phyloP scores from a whole-genome alignment of 805 yeast species.

The Myxozyma melibiosi region DNA sequence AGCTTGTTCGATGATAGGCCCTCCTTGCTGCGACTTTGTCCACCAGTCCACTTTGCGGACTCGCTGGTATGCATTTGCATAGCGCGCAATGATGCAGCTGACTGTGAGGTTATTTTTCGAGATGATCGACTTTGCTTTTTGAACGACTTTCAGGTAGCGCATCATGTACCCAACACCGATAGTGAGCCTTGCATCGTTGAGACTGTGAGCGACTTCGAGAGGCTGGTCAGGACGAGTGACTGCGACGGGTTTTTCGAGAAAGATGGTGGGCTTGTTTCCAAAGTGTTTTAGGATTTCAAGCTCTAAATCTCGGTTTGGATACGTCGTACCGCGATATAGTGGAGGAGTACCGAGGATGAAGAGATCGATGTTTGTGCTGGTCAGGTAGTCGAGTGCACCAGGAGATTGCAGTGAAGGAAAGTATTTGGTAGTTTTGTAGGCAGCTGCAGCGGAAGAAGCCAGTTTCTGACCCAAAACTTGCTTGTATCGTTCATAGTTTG shows the following conservation, averaged over 20 bases:
- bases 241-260: constrained; percentile 34
- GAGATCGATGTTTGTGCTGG: constrained; percentile 9
- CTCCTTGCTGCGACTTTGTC: constrained; percentile 33
- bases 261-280: constrained; percentile 22
- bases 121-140: constrained; percentile 29
- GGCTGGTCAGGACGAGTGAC: constrained; percentile 32
- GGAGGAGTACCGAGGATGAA: constrained; percentile 33
- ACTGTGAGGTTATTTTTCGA: constrained; percentile 29
- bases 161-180: constrained; percentile 35
- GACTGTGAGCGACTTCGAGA: constrained; percentile 21
- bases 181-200: constrained; percentile 9
- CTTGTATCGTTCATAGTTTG: constrained; percentile 19
- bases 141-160: constrained; percentile 34
- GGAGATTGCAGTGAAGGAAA: constrained; percentile 6
- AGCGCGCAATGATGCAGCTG: constrained; percentile 26
- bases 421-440: constrained; percentile 16
- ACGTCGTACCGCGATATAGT: constrained; percentile 30
- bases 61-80: constrained; percentile 28
- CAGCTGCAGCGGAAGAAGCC: constrained; percentile 1
- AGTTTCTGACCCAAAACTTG: constrained; percentile 22
- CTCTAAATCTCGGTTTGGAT: constrained; percentile 27
- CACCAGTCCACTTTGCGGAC: constrained; percentile 31
- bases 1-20: constrained; percentile 35
- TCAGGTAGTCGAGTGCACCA: constrained; percentile 14
- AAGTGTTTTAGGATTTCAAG: constrained; percentile 18